phyloP scores from a whole-genome alignment of 2,329 filamentous ascomycete genomes.

The Ascochyta lentis region DNA sequence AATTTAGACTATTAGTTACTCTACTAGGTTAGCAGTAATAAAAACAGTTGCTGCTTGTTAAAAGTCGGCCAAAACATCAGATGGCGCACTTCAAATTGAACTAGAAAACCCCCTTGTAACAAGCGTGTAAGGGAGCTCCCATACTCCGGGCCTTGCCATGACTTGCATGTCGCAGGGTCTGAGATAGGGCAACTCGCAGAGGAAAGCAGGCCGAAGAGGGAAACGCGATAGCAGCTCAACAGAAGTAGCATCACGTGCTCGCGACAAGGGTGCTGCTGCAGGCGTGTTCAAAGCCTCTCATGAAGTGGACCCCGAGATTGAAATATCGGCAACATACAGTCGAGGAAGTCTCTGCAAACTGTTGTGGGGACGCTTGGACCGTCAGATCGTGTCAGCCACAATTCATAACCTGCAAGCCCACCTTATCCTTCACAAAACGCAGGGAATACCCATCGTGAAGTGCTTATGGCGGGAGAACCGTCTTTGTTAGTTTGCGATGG shows the following conservation, averaged over 20 bases:
- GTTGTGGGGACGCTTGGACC: slow-evolving; percentile 9
- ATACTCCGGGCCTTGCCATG: slow-evolving; percentile 1
- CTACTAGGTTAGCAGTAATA: too few relatives aligned
- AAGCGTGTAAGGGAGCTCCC: not conserved
- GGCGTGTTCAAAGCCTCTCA: not conserved
- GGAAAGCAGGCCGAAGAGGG: slow-evolving; percentile 7
- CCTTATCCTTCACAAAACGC: not conserved
- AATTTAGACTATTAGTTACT: too few relatives aligned
- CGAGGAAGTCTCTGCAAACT: slow-evolving; percentile 13
- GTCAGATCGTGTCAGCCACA: slow-evolving; percentile 17
- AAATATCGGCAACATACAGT: slow-evolving; percentile 17
- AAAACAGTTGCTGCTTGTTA: too few relatives aligned
- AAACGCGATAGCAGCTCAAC: slow-evolving; percentile 12
- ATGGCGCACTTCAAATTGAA: too few relatives aligned
- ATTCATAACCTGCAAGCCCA: not conserved
- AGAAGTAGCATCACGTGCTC: slow-evolving; percentile 12
- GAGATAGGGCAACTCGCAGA: slow-evolving; percentile 10
- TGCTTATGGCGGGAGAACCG: slow-evolving; percentile 12
- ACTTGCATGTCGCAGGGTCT: slow-evolving; percentile 11
- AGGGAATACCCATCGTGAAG: not conserved
- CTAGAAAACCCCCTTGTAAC: not conserved
- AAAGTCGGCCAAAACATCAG: too few relatives aligned
- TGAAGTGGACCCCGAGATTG: slow-evolving; percentile 12
- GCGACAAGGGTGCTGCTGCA: not conserved
- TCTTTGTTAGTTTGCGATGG: slow-evolving; percentile 18